Conservation (phyloP, 2,329 filamentous ascomycete genomes). For the Apiospora kogelbergensis region DNA sequence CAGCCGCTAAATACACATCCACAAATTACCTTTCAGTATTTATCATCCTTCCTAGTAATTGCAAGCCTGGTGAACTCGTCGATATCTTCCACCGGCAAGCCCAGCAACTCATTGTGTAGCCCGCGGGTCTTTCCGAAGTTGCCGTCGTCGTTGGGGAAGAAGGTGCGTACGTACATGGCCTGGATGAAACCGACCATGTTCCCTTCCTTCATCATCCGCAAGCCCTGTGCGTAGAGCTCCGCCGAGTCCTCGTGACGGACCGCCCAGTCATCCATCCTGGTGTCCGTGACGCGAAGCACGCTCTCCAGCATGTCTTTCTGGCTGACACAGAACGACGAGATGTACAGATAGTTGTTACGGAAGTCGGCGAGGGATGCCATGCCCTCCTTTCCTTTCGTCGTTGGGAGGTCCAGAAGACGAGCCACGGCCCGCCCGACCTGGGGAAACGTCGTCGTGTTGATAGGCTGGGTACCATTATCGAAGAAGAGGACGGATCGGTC, state of each 20-base stretch:
- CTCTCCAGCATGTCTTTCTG: constrained; percentile 66
- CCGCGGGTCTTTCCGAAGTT: constrained; percentile 5
- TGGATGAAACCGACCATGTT: constrained; percentile 8
- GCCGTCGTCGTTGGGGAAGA: constrained; percentile 12
- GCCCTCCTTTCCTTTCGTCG: constrained; percentile 29
- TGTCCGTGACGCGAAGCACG: constrained; percentile 58
- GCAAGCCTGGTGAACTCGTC: constrained; percentile 13
- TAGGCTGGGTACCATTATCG: constrained; percentile 56
- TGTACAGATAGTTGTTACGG: constrained; percentile 48
- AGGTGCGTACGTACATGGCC: constrained; percentile 13
- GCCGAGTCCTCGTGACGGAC: constrained; percentile 47
- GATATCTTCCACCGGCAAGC: constrained; percentile 13
- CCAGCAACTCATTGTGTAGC: constrained; percentile 11
- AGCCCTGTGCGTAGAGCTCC: constrained; percentile 49
- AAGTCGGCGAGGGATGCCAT: constrained; percentile 39
- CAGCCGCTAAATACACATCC: no score
- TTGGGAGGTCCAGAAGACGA: constrained; percentile 43
- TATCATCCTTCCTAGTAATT: not conserved
- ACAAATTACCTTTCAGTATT: not conserved
- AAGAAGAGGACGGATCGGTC: constrained; percentile 44
- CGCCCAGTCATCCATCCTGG: constrained; percentile 55
- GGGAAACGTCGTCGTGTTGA: constrained; percentile 43
- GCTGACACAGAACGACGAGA: constrained; percentile 56
- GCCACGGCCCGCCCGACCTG: constrained; percentile 50
- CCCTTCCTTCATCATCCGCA: constrained; percentile 25